Base-by-base conservation (phyloP, 495 filamentous ascomycete genomes). In the Aspergillus wentii region DNA sequence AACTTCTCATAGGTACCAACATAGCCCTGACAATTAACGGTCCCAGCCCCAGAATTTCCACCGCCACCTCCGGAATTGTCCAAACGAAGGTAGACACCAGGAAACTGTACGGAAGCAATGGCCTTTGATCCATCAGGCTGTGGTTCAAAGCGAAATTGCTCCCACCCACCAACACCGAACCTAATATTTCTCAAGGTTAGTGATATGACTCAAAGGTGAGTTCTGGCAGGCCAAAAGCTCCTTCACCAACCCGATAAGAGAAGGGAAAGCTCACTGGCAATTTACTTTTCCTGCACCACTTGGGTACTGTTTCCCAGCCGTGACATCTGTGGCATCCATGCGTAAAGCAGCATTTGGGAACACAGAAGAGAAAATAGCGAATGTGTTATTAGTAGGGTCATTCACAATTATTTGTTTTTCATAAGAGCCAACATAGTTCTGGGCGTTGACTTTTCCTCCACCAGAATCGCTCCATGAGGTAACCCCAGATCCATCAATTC, bases 191-290 rank as follows among this genome's bases (percentile, higher is more conserved):
- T 14, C 18, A 4, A 23, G 9, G 33, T 8, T 13, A 15, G 33
- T 3, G 17, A 35, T 6, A 25, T n/a, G n/a, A n/a, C n/a, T n/a
- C n/a, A n/a, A n/a, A n/a, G n/a, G n/a, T n/a, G n/a, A n/a, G n/a
- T n/a, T n/a, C n/a, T n/a, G n/a, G n/a, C n/a, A n/a, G n/a, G n/a
- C n/a, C n/a, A n/a, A n/a, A n/a, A n/a, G n/a, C n/a, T n/a, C n/a
- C n/a, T n/a, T n/a, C n/a, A n/a, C n/a, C n/a, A n/a, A n/a, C n/a
- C n/a, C n/a, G n/a, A n/a, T n/a, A n/a, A n/a, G n/a, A n/a, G n/a
- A n/a, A n/a, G n/a, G n/a, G n/a, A n/a, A n/a, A n/a, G n/a, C 33
- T 19, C 11, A 35, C 33, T 35, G 33, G 33, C 33, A 35, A 13
- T 35, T 35, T 7, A 35, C 33, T 5, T 13, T 26, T 3, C 33